phyloP scores from a whole-genome alignment of 192 early-diverging fungal species.

The Powellomyces hirtus region DNA sequence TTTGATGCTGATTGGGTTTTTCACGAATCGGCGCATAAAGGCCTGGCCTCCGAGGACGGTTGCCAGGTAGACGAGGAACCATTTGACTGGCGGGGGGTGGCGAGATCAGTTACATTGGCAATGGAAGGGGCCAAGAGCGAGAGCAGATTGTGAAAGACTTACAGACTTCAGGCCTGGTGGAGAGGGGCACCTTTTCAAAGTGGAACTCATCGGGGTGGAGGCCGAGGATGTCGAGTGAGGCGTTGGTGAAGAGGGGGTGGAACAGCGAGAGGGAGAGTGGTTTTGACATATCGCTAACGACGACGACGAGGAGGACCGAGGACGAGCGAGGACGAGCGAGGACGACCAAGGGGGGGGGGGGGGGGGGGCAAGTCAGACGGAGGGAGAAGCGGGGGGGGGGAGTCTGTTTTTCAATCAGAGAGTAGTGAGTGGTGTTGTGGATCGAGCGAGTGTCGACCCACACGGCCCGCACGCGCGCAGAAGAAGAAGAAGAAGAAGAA shows the following conservation, averaged over 20 bases:
- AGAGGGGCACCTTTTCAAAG: constrained; percentile 17
- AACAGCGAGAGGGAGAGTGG: constrained; percentile 7
- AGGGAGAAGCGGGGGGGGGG: too few relatives aligned
- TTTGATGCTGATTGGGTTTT: constrained; percentile 23
- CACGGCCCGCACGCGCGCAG: too few relatives aligned
- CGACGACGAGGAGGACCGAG: background rate
- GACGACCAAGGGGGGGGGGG: background rate
- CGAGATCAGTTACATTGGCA: background rate
- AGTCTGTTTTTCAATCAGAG: too few relatives aligned
- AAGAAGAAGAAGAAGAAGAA: too few relatives aligned
- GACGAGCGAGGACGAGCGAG: background rate
- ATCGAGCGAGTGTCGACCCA: too few relatives aligned
- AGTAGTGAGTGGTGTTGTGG: too few relatives aligned
- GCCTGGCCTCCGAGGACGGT: constrained; percentile 6
- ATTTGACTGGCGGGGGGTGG: constrained; percentile 1
- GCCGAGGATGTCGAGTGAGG: constrained; percentile 14
- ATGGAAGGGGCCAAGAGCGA: too few relatives aligned
- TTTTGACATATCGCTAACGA: too few relatives aligned
- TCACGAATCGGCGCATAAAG: constrained; percentile 14
- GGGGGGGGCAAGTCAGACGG: too few relatives aligned
- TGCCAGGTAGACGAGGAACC: constrained; percentile 14
- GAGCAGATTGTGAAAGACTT: background rate
- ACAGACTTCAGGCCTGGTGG: constrained; percentile 12
- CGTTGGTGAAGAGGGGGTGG: constrained; percentile 19
- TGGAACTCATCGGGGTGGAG: constrained; percentile 18